phyloP scores from a whole-genome alignment of 306 rosid species.

The Cercis canadensis region DNA sequence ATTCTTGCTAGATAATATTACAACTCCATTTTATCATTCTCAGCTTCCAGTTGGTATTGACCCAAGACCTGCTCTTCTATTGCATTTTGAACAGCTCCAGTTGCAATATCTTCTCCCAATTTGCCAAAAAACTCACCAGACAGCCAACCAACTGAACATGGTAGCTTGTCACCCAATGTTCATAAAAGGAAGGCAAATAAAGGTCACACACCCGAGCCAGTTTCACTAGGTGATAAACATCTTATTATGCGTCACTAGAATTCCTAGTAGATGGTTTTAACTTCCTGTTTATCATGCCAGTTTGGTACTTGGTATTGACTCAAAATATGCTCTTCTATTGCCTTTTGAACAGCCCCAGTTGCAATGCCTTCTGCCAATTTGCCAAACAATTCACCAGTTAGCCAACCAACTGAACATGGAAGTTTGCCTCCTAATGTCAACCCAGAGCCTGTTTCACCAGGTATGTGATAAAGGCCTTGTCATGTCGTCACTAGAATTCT shows the following conservation, averaged over 20 bases:
- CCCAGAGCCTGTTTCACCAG: slow-evolving; percentile 48
- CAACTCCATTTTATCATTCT: not conserved
- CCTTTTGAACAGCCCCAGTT: slow-evolving; percentile 37
- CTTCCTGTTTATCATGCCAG: no score
- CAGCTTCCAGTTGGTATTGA: not conserved
- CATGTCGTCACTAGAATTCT: slow-evolving; percentile 13
- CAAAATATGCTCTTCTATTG: not conserved
- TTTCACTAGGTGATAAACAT: slow-evolving; percentile 26
- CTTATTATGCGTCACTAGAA: no score
- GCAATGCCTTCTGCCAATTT: slow-evolving; percentile 35
- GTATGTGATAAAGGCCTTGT: slow-evolving; percentile 31
- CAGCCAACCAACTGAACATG: slow-evolving; percentile 36
- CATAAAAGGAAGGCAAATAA: slow-evolving; percentile 14
- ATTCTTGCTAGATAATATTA: not conserved
- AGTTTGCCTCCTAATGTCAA: slow-evolving; percentile 57
- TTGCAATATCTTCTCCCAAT: not conserved
- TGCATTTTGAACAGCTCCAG: slow-evolving; percentile 27
- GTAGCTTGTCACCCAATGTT: slow-evolving; percentile 37
- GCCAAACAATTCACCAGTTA: slow-evolving; percentile 56
- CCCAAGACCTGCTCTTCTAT: not conserved
- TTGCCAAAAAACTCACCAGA: no score
- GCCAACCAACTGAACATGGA: slow-evolving; percentile 52
- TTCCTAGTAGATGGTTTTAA: no score
- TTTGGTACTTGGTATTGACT: no score
- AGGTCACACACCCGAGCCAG: not conserved